These are phyloP conservation scores for Leptographium galeiforme DNA, from an alignment of 2,329 filamentous ascomycete species.

Conservation along the genomic window DNA sequence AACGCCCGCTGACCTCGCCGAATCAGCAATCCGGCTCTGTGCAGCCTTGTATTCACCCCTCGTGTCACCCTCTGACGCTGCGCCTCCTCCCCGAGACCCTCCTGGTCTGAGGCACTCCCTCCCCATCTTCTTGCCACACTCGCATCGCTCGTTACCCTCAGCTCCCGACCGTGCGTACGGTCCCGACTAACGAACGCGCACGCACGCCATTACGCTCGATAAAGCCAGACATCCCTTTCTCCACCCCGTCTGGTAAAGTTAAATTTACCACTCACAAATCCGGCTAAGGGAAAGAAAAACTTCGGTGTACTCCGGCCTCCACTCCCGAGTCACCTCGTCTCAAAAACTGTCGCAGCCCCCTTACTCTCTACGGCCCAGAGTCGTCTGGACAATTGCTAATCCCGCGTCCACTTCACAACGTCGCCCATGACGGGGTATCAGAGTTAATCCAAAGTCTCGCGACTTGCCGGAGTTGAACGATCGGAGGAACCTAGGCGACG, in stretches of 20 bases:
- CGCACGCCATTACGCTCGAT: too few species aligned
- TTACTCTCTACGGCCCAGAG: background rate
- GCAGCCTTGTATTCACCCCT: conserved; percentile 1
- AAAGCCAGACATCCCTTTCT: background rate
- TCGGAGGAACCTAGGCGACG: background rate
- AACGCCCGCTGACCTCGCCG: background rate
- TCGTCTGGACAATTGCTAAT: background rate
- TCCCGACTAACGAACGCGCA: too few species aligned
- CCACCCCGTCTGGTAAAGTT: background rate
- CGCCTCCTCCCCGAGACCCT: background rate
- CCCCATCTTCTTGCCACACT: background rate
- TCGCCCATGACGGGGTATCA: background rate
- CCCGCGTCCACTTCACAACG: background rate
- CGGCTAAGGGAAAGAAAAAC: background rate
- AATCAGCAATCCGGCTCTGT: background rate
- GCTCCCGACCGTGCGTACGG: too few species aligned
- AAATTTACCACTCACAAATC: conserved; percentile 1
- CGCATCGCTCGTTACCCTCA: background rate
- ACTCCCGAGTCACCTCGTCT: background rate
- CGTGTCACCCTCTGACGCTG: background rate
- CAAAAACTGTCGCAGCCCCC: background rate
- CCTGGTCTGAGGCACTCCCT: background rate
- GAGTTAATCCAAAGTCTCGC: background rate
- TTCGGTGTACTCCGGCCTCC: background rate
- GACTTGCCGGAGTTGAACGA: background rate